These are phyloP conservation scores for Plasmodium vivax DNA, from an alignment of 169 alveolate genomes.

Conservation along the genomic window DNA sequence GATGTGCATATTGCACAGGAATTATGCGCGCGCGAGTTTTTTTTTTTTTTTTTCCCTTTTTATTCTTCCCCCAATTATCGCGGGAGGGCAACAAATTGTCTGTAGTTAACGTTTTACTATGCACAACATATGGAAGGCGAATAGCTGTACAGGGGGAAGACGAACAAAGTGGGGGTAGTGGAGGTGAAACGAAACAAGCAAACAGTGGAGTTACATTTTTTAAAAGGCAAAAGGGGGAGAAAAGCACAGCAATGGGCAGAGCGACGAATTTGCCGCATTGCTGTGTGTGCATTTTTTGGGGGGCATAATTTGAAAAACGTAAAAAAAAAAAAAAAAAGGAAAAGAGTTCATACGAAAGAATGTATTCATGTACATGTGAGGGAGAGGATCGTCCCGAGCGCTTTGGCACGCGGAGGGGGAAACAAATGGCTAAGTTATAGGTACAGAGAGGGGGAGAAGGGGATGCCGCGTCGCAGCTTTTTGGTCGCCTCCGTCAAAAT, in stretches of 20 bases:
- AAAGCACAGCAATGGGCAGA: not conserved
- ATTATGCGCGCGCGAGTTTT: not conserved
- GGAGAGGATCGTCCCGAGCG: not conserved
- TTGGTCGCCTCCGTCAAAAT: slow-evolving; percentile 93
- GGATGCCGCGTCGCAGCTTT: slow-evolving; percentile 97
- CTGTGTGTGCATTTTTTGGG: not conserved
- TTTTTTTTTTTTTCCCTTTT: not conserved
- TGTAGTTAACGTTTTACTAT: not conserved
- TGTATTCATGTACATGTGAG: not conserved
- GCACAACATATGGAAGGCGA: not conserved
- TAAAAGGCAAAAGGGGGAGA: not conserved
- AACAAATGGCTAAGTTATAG: slow-evolving; percentile 58
- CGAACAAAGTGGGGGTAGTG: not conserved
- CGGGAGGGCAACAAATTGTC: not conserved
- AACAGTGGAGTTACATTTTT: not conserved
- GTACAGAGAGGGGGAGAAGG: slow-evolving; percentile 98
- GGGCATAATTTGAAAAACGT: not conserved
- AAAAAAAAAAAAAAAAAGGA: slow-evolving; percentile 5
- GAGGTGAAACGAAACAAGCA: not conserved
- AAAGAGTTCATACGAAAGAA: not conserved
- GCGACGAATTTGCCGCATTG: not conserved
- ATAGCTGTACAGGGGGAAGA: not conserved
- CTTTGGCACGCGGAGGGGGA: not conserved
- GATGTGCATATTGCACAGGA: not conserved
- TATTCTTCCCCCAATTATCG: not conserved